These are phyloP conservation scores for Daldinia bambusicola DNA, from an alignment of 495 filamentous ascomycete species.

Conservation along the genomic window DNA sequence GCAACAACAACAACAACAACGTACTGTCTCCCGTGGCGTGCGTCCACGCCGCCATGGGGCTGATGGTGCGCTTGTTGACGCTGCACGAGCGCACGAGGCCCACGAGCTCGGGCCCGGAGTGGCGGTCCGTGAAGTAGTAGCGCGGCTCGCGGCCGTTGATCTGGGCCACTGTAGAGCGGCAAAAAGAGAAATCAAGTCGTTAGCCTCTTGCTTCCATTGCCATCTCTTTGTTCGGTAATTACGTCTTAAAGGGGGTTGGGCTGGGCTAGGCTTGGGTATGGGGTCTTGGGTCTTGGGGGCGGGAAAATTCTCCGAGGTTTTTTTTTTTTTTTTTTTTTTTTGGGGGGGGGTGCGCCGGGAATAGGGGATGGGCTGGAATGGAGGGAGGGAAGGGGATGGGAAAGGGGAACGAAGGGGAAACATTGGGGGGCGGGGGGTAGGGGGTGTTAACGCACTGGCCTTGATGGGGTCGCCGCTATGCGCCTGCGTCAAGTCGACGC, in stretches of 20 bases:
- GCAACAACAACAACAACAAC: too few species aligned
- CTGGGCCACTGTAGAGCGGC: slow-evolving; percentile 41
- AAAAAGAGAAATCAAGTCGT: neutral
- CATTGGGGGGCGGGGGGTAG: neutral
- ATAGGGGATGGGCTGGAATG: too few species aligned
- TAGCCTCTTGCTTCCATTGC: too few species aligned
- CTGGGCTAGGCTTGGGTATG: neutral
- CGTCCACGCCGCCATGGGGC: slow-evolving; percentile 48
- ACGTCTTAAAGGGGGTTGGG: neutral
- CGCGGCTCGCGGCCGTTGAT: slow-evolving; percentile 47
- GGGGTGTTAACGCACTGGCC: slow-evolving; percentile 25
- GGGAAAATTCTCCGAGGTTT: neutral
- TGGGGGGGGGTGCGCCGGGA: too few species aligned
- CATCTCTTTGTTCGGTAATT: neutral
- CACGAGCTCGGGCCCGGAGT: slow-evolving; percentile 42
- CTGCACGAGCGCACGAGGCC: slow-evolving; percentile 47
- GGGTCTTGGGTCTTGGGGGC: neutral
- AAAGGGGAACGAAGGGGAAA: neutral
- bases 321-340: too few species aligned
- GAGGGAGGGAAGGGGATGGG: neutral
- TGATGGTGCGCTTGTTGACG: slow-evolving; percentile 51
- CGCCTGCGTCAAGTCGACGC: slow-evolving; percentile 48
- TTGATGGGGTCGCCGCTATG: slow-evolving; percentile 52
- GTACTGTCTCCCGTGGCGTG: slow-evolving; percentile 40
- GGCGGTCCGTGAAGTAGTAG: slow-evolving; percentile 48